phyloP scores from a whole-genome alignment of 1,139 yeast species.

The Saccharomyces pastorianus region DNA sequence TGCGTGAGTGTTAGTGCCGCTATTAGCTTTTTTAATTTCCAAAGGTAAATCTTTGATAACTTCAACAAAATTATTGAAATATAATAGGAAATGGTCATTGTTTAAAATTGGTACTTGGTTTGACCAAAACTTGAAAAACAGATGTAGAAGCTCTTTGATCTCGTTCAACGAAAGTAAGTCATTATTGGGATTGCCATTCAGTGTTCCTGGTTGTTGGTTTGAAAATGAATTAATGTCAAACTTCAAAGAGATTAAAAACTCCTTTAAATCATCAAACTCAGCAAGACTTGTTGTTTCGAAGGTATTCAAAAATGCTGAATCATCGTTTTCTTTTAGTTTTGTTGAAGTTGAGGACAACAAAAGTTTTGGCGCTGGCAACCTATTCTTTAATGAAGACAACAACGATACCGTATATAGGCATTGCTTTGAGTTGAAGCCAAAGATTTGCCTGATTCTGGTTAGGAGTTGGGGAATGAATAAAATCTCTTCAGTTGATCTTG shows the following conservation, averaged over 20 bases:
- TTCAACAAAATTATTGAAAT: slow-evolving; percentile 44
- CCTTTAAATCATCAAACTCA: slow-evolving; percentile 23
- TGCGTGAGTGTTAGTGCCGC: slow-evolving; percentile 27
- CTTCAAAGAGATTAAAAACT: slow-evolving; percentile 20
- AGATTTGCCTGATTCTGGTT: slow-evolving; percentile 58
- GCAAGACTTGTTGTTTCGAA: slow-evolving; percentile 19
- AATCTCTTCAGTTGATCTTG: slow-evolving; percentile 71
- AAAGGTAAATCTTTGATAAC: slow-evolving; percentile 34
- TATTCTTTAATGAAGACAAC: slow-evolving; percentile 58
- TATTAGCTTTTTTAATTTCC: slow-evolving; percentile 2
- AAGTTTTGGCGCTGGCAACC: slow-evolving; percentile 43
- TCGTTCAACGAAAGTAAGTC: slow-evolving; percentile 14
- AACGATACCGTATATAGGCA: slow-evolving; percentile 62
- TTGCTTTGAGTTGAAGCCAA: slow-evolving; percentile 63
- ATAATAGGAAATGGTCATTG: slow-evolving; percentile 52
- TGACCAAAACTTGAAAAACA: slow-evolving; percentile 76
- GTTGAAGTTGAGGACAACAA: slow-evolving; percentile 27
- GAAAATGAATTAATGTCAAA: slow-evolving; percentile 12
- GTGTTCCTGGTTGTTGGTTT: neutral
- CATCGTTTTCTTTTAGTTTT: slow-evolving; percentile 38
- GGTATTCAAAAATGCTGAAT: slow-evolving; percentile 7
- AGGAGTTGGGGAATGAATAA: slow-evolving; percentile 62
- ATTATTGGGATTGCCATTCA: neutral
- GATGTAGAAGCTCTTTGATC: slow-evolving; percentile 29
- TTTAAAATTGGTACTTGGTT: slow-evolving; percentile 60